Conservation (phyloP, 495 filamentous ascomycete genomes). For the Xylaria nigripes region DNA sequence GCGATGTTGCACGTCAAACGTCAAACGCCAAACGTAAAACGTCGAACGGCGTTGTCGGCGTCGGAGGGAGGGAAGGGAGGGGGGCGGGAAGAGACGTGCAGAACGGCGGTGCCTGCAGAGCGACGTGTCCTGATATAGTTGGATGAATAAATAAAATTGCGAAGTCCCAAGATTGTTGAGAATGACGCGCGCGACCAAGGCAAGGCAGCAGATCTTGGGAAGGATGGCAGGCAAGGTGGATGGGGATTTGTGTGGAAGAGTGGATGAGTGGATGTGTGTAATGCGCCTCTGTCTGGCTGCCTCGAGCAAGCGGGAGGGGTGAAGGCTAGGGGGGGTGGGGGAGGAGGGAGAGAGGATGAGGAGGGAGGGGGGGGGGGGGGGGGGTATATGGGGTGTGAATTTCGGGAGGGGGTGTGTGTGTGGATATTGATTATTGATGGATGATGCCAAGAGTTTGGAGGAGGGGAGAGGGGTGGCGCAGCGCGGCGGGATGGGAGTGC, state of each 20-base stretch:
- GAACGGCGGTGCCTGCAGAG: conserved; percentile 36
- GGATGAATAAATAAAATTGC: conserved; percentile 29
- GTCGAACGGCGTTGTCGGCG: conserved; percentile 16
- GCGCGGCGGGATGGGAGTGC: background rate
- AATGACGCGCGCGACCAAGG: conserved; percentile 37
- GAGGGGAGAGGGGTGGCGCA: background rate
- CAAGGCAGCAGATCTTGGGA: conserved; percentile 29
- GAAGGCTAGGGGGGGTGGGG: background rate
- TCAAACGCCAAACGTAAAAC: conserved; percentile 9
- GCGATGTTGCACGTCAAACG: conserved; percentile 28
- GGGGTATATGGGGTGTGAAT: background rate
- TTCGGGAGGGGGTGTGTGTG: background rate
- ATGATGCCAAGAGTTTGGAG: background rate
- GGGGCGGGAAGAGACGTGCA: conserved; percentile 29
- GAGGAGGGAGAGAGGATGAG: background rate
- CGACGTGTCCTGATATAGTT: conserved; percentile 53
- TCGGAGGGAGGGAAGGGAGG: background rate
- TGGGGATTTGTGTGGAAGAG: conserved; percentile 4
- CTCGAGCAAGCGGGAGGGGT: conserved; percentile 3
- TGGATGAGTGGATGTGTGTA: conserved; percentile 5
- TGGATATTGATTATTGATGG: background rate
- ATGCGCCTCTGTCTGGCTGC: conserved; percentile 10
- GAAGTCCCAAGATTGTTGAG: conserved; percentile 29
- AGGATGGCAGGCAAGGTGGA: conserved; percentile 18
- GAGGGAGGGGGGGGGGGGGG: background rate